Evolutionary conservation across 2,329 filamentous ascomycete genomes (phyloP).

Genomic region (Colletotrichum camelliae): DNA sequence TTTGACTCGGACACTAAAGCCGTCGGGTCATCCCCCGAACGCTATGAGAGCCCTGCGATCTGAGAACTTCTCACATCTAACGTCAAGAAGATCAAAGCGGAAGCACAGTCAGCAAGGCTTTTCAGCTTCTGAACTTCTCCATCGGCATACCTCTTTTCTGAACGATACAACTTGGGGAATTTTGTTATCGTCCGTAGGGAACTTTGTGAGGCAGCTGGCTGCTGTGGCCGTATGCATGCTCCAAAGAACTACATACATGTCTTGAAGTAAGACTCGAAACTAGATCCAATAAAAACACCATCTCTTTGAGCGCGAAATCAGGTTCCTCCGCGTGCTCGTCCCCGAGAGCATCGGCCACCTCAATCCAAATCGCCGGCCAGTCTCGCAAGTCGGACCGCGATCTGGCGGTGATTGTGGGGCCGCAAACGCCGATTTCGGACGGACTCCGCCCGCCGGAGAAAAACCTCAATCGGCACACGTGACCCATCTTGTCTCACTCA

Average conservation of each 20-base stretch:
- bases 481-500: conserved; percentile 8
- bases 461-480: conserved; percentile 2
- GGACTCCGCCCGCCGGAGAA: conserved; percentile 14
- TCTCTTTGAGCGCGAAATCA: accelerated
- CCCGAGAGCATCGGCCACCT: not conserved
- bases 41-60: not conserved
- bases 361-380: not conserved
- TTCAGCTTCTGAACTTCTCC: not conserved
- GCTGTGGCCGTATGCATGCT: not conserved
- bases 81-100: not conserved
- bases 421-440: conserved; percentile 7
- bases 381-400: not conserved
- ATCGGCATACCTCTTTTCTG: accelerated
- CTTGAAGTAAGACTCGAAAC: accelerated
- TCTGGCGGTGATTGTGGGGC: not conserved
- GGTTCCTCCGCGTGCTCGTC: not conserved
- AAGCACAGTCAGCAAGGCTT: not conserved
- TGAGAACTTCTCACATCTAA: accelerated
- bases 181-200: accelerated
- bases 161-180: not conserved
- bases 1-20: not conserved
- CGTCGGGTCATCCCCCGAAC: not conserved
- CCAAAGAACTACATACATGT: accelerated
- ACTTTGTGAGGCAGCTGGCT: not conserved
- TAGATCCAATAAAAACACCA: accelerated